Evolutionary conservation across 2,329 filamentous ascomycete genomes (phyloP).

Genomic region (Grosmannia penicillata): DNA sequence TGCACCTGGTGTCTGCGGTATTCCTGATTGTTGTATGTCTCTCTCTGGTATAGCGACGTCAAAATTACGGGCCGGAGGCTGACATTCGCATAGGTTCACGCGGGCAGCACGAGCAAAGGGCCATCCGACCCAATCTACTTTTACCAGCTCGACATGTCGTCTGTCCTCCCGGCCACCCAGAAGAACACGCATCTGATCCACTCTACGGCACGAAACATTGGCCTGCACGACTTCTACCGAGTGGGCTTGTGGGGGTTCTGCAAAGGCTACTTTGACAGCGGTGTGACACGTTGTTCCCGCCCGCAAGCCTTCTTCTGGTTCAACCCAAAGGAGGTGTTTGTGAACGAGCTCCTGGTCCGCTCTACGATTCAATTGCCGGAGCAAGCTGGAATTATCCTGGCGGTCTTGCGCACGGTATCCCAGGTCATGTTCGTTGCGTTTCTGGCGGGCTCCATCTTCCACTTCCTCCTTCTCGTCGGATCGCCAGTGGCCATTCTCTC

Average conservation of each 20-base stretch:
- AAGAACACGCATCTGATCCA: constrained; percentile 67
- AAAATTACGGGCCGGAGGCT: no score
- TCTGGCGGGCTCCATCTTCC: constrained; percentile 54
- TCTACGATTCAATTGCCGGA: constrained; percentile 70
- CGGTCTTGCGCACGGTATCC: constrained; percentile 58
- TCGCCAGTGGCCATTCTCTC: constrained; percentile 38
- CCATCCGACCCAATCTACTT: constrained; percentile 61
- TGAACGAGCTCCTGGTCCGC: constrained; percentile 65
- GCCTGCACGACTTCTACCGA: constrained; percentile 87
- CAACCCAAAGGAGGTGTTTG: constrained; percentile 71
- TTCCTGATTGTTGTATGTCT: no score
- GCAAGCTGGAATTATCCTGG: constrained; percentile 57
- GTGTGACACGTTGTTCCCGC: constrained; percentile 61
- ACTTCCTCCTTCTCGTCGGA: constrained; percentile 57
- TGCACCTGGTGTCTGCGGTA: no score
- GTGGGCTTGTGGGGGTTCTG: constrained; percentile 88
- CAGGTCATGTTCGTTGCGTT: constrained; percentile 86
- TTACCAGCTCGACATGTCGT: constrained; percentile 66
- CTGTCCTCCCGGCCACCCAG: constrained; percentile 62
- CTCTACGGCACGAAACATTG: constrained; percentile 71
- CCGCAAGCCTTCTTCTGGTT: constrained; percentile 72
- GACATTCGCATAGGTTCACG: constrained; percentile 13
- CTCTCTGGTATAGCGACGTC: no score
- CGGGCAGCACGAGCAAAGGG: constrained; percentile 56
- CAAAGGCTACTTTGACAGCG: constrained; percentile 64